Evolutionary conservation across 257 asterid genomes (phyloP), one percentile per base, ranked within the genome.

Genomic region (Dorcoceras hygrometricum): DNA sequence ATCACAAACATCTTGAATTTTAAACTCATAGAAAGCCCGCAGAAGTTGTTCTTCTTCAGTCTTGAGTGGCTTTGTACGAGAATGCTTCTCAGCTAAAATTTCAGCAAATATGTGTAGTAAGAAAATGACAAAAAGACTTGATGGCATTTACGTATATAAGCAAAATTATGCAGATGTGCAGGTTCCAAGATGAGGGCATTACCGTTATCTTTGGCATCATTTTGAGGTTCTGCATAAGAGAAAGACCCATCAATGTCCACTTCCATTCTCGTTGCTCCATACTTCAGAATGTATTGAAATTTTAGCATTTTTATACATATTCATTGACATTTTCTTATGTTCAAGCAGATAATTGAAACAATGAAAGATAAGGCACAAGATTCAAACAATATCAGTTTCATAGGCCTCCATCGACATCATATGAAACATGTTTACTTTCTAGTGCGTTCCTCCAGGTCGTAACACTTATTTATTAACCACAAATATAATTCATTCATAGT

Each of bases 1-100:
- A 80, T 90, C 99, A 55, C 99, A 93, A 36, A 90, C 97, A 61
- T 93, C 99, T 78, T 93, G 97, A 73, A 90, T 90, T 80, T 93
- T 93, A 60, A 90, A 90, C 81, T 93, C 98, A 32, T 90, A 93
- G 70, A 88, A 93, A 62, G 95, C 97, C 73, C 95, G 81, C 70
- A 93, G 59, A 68, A 84, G 94, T 59, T 82, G 91, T 70, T 93
- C 99, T 73, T 93, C 98, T 75, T 93, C 98, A 19, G 76, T 75
- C 85, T 88, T 93, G 66, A 93, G 95, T 63, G 98, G 86, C 75
- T 93, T 90, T 3, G 89, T 78, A 26, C 87, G 89, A 57, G 95
- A 83, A 74, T 87, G 94, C 77, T 84, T 93, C 53, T 89, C 98
- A 79, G 79, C 96, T 89, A 70, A 71, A 65, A 71, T 10, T 39